Percentiles rank a stretch among this genome's conserved stretches.
These are phyloP conservation scores for Termitomyces sp. DNA, from an alignment of 768 basidiomycete species.

Conservation along the genomic window DNA sequence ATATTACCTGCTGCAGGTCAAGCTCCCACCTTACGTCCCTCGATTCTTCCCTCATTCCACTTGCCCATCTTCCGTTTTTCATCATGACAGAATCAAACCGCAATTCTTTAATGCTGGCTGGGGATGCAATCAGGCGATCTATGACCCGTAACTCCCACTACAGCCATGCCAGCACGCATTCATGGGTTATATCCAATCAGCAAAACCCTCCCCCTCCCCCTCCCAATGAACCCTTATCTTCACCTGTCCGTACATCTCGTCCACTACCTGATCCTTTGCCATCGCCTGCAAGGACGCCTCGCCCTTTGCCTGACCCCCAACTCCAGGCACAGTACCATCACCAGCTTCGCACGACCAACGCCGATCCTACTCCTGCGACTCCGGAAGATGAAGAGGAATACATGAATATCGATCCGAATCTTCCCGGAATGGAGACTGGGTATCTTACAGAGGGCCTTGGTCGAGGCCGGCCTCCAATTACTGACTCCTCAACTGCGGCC, in stretches of 20 bases:
- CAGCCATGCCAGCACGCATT: constrained; percentile 30
- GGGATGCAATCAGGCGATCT: constrained; percentile 18
- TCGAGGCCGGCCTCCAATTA: constrained; percentile 10
- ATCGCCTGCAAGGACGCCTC: constrained; percentile 26
- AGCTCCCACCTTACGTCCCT: neutral
- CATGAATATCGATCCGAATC: constrained; percentile 25
- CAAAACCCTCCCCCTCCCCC: constrained; percentile 31
- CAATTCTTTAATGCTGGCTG: constrained; percentile 15
- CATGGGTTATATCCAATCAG: constrained; percentile 38
- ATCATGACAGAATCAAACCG: constrained; percentile 17
- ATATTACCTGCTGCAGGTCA: neutral
- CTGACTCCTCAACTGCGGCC: neutral
- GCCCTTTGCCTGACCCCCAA: constrained; percentile 33
- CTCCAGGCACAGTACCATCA: constrained; percentile 15
- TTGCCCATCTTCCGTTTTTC: neutral
- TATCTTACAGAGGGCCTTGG: constrained; percentile 18
- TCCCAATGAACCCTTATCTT: constrained; percentile 20
- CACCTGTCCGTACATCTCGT: constrained; percentile 26
- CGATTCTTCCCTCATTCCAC: neutral
- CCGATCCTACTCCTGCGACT: constrained; percentile 6
- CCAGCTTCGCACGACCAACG: constrained; percentile 19
- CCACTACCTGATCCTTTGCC: constrained; percentile 32
- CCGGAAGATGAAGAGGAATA: constrained; percentile 32
- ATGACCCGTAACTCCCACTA: constrained; percentile 22
- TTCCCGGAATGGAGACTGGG: constrained; percentile 15